Conservation (phyloP, 129 eudicot genomes). For the Flaveria ramosissima region DNA sequence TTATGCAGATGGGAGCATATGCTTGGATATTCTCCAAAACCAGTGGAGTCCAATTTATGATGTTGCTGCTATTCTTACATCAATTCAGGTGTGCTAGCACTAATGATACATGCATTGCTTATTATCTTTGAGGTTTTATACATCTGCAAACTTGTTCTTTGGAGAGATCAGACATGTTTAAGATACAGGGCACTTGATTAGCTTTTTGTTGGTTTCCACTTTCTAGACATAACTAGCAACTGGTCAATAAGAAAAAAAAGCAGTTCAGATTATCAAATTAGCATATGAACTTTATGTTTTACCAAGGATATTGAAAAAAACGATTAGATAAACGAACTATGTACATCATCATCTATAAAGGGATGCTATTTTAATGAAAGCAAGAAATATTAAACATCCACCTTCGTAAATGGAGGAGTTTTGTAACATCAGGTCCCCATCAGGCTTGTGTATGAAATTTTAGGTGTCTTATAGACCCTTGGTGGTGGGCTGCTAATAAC, state of each 20-base stretch:
- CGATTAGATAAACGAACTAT: background rate
- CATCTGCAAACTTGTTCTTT: slow-evolving; percentile 4
- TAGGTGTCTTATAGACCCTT: background rate
- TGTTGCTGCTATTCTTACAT: slow-evolving; percentile 85
- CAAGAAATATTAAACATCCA: background rate
- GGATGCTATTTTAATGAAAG: background rate
- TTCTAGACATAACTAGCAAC: background rate
- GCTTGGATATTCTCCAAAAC: slow-evolving; percentile 86
- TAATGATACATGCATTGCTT: background rate
- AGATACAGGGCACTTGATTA: background rate
- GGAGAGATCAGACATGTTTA: background rate
- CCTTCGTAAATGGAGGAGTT: too few species aligned
- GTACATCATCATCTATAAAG: too few species aligned
- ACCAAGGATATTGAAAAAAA: background rate
- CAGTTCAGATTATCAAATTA: background rate
- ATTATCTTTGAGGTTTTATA: background rate
- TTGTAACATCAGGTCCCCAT: background rate
- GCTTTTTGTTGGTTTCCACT: background rate
- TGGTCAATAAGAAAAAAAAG: slow-evolving; percentile 1
- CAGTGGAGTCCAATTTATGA: slow-evolving; percentile 94
- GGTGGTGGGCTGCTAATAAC: too few species aligned
- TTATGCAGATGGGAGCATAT: slow-evolving; percentile 85
- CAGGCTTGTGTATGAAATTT: background rate
- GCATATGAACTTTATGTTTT: background rate
- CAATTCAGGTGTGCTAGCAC: slow-evolving; percentile 62